Evolutionary conservation across 768 basidiomycete genomes (phyloP), one percentile per base, ranked within the genome.

Genomic region (Amanita jacksonii): DNA sequence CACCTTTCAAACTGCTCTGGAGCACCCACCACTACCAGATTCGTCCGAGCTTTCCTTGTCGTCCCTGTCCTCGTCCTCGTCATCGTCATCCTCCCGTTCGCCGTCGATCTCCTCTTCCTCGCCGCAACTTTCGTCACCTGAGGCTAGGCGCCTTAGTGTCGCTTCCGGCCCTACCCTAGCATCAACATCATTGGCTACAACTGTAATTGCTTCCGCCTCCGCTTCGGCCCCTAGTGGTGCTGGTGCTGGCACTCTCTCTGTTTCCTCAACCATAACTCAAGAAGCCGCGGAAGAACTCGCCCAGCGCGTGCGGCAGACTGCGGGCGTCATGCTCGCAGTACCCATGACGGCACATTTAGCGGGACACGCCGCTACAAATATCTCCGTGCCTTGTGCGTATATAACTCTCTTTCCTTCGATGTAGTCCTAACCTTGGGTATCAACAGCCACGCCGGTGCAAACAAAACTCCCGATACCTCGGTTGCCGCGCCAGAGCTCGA

Each of bases 251-350:
- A n/a, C n/a, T n/a, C n/a, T n/a, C n/a, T n/a, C n/a, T n/a, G n/a
- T n/a, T n/a, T n/a, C 38, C 24, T 47, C 53, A 34, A 44, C 41
- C 18, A 45, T 45, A 43, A 31, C 43, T 16, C 54, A 53, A 0
- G 61, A 67, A 31, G 60, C 63, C 1, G 63, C 65, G 1, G 62
- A 64, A 5, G 70, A 72, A 46, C 57, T 76, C 1, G 74, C 73
- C 4, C 66, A 69, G 19, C 58, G 67, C 1, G 75, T 74, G 12
- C 66, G 73, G 18, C 62, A 80, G 59, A 62, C 69, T 55, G 63
- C 81, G 0, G 80, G 79, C 12, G 69, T 84, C 6, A 66, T 73
- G 66, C 59, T 74, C 32, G 73, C 69, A 3, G 70, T 69, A 19
- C 72, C 66, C 23, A 66, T 68, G 60, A 55, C 53, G 47, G 54